Percentiles rank a stretch among this genome's conserved stretches.
phyloP scores from a whole-genome alignment of 345 rosid species.

The Brassica cretica region DNA sequence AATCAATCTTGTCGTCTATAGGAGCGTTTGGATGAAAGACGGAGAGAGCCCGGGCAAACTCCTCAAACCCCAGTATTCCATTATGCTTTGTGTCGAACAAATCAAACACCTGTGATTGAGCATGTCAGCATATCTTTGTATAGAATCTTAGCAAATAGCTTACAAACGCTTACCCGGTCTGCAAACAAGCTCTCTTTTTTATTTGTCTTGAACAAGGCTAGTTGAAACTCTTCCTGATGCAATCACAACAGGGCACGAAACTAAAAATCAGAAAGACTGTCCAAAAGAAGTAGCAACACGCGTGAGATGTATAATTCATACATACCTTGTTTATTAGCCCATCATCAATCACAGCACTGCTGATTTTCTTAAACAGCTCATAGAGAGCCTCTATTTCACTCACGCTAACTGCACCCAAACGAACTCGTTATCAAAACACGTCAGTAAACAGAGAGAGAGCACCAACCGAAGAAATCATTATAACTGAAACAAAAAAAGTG shows the following conservation, averaged over 20 bases:
- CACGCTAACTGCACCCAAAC: conserved; percentile 68
- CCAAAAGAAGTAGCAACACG: conserved; percentile 9
- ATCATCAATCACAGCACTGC: conserved; percentile 93
- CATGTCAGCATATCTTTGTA: conserved; percentile 5
- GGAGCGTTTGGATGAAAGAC: conserved; percentile 92
- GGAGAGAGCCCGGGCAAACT: conserved; percentile 80
- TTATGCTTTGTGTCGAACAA: conserved; percentile 85
- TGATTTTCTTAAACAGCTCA: conserved; percentile 93
- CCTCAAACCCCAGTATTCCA: conserved; percentile 87
- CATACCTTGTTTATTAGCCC: conserved; percentile 90
- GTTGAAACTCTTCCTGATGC: conserved; percentile 67
- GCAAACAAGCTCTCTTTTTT: conserved; percentile 76
- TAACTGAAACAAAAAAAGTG: not conserved
- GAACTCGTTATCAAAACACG: conserved; percentile 1
- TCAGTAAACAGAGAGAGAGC: not conserved
- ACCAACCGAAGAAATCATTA: conserved; percentile 26
- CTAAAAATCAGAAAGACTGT: not conserved
- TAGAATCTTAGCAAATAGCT: not conserved
- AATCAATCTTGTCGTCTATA: conserved; percentile 77
- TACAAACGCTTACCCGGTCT: conserved; percentile 49
- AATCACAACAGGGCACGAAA: not conserved
- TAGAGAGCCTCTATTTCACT: conserved; percentile 94
- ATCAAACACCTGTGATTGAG: conserved; percentile 73
- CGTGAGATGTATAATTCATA: not conserved
- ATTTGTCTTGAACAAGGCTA: conserved; percentile 67